phyloP scores from a whole-genome alignment of 495 filamentous ascomycete species.

The Sabuloglossum arenarium region DNA sequence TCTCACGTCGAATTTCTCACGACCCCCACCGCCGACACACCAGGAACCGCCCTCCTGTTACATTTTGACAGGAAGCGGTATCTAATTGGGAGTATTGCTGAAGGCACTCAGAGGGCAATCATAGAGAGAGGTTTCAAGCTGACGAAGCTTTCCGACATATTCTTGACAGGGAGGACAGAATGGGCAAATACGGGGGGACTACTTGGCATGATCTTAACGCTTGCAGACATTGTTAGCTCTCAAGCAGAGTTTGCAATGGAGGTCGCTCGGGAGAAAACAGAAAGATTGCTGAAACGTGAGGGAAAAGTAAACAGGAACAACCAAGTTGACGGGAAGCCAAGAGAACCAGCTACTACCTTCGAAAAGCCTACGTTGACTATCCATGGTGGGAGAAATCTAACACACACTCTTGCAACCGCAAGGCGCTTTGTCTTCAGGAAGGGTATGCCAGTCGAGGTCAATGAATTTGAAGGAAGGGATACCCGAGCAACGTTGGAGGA shows the following conservation, averaged over 20 bases:
- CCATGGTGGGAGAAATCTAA: conserved; percentile 57
- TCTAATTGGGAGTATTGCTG: conserved; percentile 63
- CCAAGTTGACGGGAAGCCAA: conserved; percentile 4
- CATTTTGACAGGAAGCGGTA: conserved; percentile 67
- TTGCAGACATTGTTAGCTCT: conserved; percentile 38
- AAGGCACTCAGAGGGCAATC: conserved; percentile 67
- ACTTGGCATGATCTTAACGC: conserved; percentile 59
- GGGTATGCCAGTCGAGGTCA: conserved; percentile 43
- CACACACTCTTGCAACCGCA: conserved; percentile 60
- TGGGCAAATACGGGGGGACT: conserved; percentile 65
- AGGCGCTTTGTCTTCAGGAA: conserved; percentile 76
- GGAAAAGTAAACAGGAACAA: conserved; percentile 9
- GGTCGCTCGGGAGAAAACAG: conserved; percentile 15
- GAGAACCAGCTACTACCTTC: conserved; percentile 3
- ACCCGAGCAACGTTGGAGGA: conserved; percentile 6
- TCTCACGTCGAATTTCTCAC: conserved; percentile 49
- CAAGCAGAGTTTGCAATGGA: conserved; percentile 10
- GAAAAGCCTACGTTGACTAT: conserved; percentile 17
- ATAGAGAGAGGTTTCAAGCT: conserved; percentile 40
- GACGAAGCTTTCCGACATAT: conserved; percentile 44
- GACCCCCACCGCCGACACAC: conserved; percentile 79
- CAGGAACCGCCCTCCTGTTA: conserved; percentile 53
- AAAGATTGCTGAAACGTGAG: not conserved
- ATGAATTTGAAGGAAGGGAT: conserved; percentile 36
- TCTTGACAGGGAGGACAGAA: conserved; percentile 55